Percentiles rank a stretch among this genome's conserved stretches.
phyloP scores from a whole-genome alignment of 495 filamentous ascomycete genomes.

The Aspergillus cavernicola region DNA sequence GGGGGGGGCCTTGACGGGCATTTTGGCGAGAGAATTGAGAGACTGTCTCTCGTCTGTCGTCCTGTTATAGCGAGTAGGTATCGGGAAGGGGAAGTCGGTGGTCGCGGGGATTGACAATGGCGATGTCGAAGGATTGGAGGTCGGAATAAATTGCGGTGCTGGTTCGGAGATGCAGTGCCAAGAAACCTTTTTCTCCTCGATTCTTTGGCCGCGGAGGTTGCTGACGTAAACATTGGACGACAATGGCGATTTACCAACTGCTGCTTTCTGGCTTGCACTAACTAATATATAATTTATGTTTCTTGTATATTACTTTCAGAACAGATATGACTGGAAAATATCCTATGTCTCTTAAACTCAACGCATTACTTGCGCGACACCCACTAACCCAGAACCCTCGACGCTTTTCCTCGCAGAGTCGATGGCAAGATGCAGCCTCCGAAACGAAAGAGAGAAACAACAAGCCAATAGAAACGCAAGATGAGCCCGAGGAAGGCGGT shows the following conservation, averaged over 20 bases:
- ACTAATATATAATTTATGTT: not conserved
- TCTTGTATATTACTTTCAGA: not conserved
- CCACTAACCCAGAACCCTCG: conserved; percentile 14
- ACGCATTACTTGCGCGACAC: conserved; percentile 13
- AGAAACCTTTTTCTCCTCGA: conserved; percentile 21
- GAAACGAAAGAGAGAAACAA: conserved; percentile 18
- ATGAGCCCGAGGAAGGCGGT: conserved; percentile 38
- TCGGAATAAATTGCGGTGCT: not conserved
- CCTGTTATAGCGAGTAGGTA: not conserved
- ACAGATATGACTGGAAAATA: conserved; percentile 27
- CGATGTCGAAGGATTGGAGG: not conserved
- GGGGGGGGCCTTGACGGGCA: conserved; percentile 47
- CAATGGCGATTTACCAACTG: not conserved
- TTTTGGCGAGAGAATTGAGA: conserved; percentile 18
- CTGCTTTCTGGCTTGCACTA: not conserved
- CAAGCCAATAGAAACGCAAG: not conserved
- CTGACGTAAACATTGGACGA: conserved; percentile 31
- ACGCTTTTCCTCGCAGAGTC: conserved; percentile 22
- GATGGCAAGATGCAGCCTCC: conserved; percentile 22
- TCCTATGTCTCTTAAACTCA: conserved; percentile 15
- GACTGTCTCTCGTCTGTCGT: not conserved
- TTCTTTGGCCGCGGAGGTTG: conserved; percentile 36
- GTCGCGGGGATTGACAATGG: not conserved
- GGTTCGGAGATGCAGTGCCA: conserved; percentile 20
- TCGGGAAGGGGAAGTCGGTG: not conserved